Percentiles rank a stretch among this genome's conserved stretches.
phyloP scores from a whole-genome alignment of 2,329 filamentous ascomycete genomes.

The Xylariomycetidae sp. region DNA sequence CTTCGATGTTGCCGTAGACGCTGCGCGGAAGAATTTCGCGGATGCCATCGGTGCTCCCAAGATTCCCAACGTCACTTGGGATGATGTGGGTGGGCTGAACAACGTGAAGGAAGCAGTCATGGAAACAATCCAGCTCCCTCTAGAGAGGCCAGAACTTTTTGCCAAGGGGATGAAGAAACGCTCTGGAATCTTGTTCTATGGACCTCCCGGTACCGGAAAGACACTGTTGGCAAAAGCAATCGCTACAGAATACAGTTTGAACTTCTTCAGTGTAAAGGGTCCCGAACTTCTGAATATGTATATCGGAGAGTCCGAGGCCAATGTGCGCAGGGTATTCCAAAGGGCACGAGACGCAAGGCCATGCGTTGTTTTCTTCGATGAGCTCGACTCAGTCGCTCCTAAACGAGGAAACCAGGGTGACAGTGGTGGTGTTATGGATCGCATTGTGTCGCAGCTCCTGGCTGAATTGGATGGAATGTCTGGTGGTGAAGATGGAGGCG shows the following conservation, averaged over 20 bases:
- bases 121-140: constrained; percentile 90
- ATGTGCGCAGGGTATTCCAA: constrained; percentile 85
- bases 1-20: constrained; percentile 90
- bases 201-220: constrained; percentile 86
- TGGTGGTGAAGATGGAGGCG: constrained; percentile 72
- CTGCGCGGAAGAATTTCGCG: constrained; percentile 94
- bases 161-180: constrained; percentile 98
- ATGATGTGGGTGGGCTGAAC: constrained; percentile 87
- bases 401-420: constrained; percentile 97
- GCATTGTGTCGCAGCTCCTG: constrained; percentile 90
- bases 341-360: constrained; percentile 79
- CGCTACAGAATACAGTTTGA: constrained; percentile 87
- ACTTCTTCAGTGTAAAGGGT: constrained; percentile 92
- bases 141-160: constrained; percentile 89
- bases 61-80: constrained; percentile 95
- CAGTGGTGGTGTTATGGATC: constrained; percentile 95
- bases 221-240: constrained; percentile 91
- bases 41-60: constrained; percentile 96
- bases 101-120: constrained; percentile 97
- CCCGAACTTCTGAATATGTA: constrained; percentile 94
- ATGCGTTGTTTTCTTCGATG: constrained; percentile 91
- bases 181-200: constrained; percentile 88
- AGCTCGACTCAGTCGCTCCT: constrained; percentile 87
- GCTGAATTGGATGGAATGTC: constrained; percentile 98
- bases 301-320: constrained; percentile 89